These are phyloP conservation scores for Bruguiera hainesii DNA, from an alignment of 441 rosid species.

Conservation along the genomic window DNA sequence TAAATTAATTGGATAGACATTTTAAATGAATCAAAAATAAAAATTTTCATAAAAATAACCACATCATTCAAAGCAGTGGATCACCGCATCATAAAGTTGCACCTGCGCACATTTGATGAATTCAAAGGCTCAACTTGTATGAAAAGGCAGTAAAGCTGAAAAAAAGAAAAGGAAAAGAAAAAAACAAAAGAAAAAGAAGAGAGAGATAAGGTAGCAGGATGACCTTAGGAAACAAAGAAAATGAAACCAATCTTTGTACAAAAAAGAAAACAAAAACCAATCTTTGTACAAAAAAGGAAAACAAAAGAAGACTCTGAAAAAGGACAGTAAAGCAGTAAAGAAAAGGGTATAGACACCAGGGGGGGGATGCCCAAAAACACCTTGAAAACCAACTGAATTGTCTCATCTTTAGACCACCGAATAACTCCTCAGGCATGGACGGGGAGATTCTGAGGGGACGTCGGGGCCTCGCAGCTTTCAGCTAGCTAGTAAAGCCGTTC, in stretches of 20 bases:
- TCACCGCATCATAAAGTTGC: too few relatives aligned
- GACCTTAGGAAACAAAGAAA: constrained; percentile 14
- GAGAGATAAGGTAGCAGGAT: neutral
- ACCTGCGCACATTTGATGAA: too few relatives aligned
- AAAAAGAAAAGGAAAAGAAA: neutral
- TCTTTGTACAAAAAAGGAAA: constrained; percentile 19
- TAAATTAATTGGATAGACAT: too few relatives aligned
- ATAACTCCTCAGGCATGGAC: neutral
- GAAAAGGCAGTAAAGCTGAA: neutral
- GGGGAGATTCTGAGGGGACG: neutral
- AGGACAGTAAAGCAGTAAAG: neutral
- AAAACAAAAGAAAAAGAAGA: too few relatives aligned
- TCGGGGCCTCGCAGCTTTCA: neutral
- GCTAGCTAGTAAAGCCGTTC: constrained; percentile 38
- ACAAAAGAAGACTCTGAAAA: neutral
- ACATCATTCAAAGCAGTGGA: too few relatives aligned
- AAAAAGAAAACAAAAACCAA: neutral
- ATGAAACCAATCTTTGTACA: constrained; percentile 19
- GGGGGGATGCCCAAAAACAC: neutral
- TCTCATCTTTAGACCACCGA: constrained; percentile 21
- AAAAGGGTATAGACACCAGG: neutral
- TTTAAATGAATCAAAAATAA: too few relatives aligned
- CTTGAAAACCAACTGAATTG: constrained; percentile 14
- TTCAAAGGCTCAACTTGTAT: neutral
- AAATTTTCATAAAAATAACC: too few relatives aligned